Conservation (phyloP, 192 early-diverging fungal species). For the Funneliformis mosseae region DNA sequence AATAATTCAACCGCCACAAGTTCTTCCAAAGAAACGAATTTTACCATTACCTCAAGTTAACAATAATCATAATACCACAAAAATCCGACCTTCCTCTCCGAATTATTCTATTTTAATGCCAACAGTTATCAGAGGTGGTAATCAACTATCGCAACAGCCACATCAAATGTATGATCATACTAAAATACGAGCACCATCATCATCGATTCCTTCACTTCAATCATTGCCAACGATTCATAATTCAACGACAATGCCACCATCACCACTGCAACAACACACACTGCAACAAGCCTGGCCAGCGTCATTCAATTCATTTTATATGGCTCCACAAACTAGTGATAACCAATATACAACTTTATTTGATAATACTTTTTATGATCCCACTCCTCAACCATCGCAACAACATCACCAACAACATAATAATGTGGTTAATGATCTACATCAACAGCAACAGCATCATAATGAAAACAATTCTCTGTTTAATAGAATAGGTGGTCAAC, state of each 20-base stretch:
- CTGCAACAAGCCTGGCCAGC: background rate
- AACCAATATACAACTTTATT: background rate
- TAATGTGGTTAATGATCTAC: background rate
- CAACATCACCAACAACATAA: background rate
- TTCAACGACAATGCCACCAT: background rate
- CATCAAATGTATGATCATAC: background rate
- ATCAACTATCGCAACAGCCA: background rate
- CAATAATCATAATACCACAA: background rate
- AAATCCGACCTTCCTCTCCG: background rate
- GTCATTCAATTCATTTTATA: slow-evolving; percentile 2
- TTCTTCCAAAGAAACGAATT: background rate
- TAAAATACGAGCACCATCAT: background rate
- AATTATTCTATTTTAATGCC: background rate
- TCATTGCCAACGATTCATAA: background rate
- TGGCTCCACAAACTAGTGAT: background rate
- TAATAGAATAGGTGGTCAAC: background rate
- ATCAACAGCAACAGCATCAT: background rate
- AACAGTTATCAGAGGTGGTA: background rate
- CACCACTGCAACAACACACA: background rate
- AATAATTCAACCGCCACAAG: background rate
- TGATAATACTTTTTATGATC: background rate
- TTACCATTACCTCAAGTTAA: background rate
- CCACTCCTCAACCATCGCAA: background rate
- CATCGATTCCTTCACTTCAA: background rate
- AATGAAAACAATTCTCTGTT: background rate